Evolutionary conservation across 2,329 filamentous ascomycete genomes (phyloP).

Genomic region (Teratosphaeria nubilosa): DNA sequence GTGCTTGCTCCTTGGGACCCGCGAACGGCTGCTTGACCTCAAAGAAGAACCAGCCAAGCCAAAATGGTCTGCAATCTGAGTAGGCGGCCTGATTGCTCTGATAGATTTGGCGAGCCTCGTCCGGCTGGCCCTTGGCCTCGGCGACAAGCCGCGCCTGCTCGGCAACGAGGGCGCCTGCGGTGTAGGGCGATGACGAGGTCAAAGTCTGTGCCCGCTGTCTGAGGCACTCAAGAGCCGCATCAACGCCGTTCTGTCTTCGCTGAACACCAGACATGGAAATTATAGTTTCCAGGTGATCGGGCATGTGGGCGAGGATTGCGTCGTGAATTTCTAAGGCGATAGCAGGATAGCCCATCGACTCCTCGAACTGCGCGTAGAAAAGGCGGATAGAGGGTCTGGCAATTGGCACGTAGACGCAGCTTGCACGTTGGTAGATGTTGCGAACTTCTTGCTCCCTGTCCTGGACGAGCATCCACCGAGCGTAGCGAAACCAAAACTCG

Average conservation of each 20-base stretch:
- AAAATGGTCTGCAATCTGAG: constrained; percentile 76
- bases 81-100: constrained; percentile 75
- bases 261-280: constrained; percentile 78
- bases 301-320: constrained; percentile 64
- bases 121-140: constrained; percentile 66
- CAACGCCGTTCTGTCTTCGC: constrained; percentile 71
- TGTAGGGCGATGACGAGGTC: constrained; percentile 42
- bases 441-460: constrained; percentile 82
- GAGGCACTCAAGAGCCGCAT: constrained; percentile 74
- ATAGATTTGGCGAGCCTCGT: constrained; percentile 77
- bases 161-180: constrained; percentile 77
- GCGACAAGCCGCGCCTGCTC: constrained; percentile 82
- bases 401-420: constrained; percentile 76
- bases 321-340: constrained; percentile 77
- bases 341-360: constrained; percentile 65
- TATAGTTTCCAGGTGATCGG: constrained; percentile 78
- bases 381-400: constrained; percentile 73
- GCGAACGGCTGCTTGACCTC: constrained; percentile 74
- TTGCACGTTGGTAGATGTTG: constrained; percentile 82
- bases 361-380: constrained; percentile 91
- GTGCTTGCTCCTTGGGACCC: constrained; percentile 47
- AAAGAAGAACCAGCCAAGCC: constrained; percentile 79
- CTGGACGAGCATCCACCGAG: constrained; percentile 81
- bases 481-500: constrained; percentile 97
- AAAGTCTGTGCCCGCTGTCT: constrained; percentile 61